Evolutionary conservation across 441 rosid species (phyloP), one percentile per base, ranked within the genome.

Genomic region (Dalechampia spathulata): DNA sequence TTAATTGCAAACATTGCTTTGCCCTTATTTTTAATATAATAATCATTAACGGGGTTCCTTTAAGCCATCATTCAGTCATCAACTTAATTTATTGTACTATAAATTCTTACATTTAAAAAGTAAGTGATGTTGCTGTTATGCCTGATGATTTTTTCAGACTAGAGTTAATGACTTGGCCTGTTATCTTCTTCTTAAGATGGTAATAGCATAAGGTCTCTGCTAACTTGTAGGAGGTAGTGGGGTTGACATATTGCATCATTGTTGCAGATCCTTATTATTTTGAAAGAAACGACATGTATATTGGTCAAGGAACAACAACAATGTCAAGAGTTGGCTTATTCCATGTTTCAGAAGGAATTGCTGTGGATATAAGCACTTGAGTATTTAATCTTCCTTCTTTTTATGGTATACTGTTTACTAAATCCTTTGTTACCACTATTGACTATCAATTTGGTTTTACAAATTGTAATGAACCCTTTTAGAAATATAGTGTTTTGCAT

Each of bases 241-340:
- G 45, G 56, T 68, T 76, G 71, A 73, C 67, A 62, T 42, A 32
- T 52, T 50, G 14, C 67, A 25, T 50, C 65, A 48, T 71, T 30
- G 55, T 57, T 75, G 72, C 74, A 92, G 97, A 89, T 83, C 94
- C 95, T 46, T 78, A 70, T 76, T 73, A 85, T 63, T 60, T 50
- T 57, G 87, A 86, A 68, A 82, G 95, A 67, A 69, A 75, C 60
- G 90, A 90, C 66, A 70, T 92, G 52, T 92, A 85, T 75, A 80
- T 92, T 64, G 97, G 97, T 57, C 92, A 82, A 83, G 99, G 99
- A 67, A 83, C 65, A 53, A 23, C 90, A 60, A 80, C 69, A 81
- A 66, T 89, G 82, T 89, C 99, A 54, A 82, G 97, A 67, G 88
- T 96, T 69, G 95, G 99, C 66, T 78, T 87, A 72, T 92, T 92